A percentile compares a stretch with the other conserved stretches of the same genome.
Evolutionary conservation across 192 early-diverging fungal genomes (phyloP).

Genomic region (Coemansia nantahalensis): DNA sequence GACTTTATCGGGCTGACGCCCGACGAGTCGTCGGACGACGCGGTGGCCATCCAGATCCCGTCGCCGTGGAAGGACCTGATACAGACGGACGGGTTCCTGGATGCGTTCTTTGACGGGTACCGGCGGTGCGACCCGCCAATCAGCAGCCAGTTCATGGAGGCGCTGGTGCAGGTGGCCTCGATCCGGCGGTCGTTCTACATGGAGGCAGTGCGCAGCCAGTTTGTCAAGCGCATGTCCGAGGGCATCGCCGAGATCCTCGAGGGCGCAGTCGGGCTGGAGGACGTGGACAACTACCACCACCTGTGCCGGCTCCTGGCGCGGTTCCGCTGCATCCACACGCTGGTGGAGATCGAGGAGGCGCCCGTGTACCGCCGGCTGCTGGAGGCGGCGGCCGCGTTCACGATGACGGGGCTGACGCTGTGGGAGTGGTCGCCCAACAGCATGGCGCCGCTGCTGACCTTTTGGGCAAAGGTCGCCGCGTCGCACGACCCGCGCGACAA

Average conservation of each 20-base stretch:
- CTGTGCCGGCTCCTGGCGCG: conserved; percentile 79
- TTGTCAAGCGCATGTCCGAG: conserved; percentile 67
- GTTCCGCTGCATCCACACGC: conserved; percentile 77
- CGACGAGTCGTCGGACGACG: conserved; percentile 78
- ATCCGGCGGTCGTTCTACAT: conserved; percentile 84
- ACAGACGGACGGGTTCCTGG: conserved; percentile 67
- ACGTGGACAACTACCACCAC: conserved; percentile 82
- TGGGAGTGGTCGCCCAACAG: conserved; percentile 72
- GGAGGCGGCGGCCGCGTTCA: conserved; percentile 20
- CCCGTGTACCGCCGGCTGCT: conserved; percentile 58
- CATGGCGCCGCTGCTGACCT: conserved; percentile 71
- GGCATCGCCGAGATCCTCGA: conserved; percentile 68
- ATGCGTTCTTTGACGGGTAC: conserved; percentile 71
- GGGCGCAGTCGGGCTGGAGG: conserved; percentile 59
- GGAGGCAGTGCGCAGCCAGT: conserved; percentile 66
- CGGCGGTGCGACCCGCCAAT: conserved; percentile 57
- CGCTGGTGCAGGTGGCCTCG: conserved; percentile 73
- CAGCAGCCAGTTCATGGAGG: conserved; percentile 70
- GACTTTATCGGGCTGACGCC: conserved; percentile 79
- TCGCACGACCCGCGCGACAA: conserved; percentile 50
- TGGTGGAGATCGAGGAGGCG: conserved; percentile 75
- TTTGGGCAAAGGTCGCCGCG: conserved; percentile 81
- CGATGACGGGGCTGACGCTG: conserved; percentile 37
- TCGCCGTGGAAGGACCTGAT: conserved; percentile 74
- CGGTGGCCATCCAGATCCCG: conserved; percentile 70